Evolutionary conservation across 306 rosid species (phyloP).

Genomic region (Bauhinia variegata): DNA sequence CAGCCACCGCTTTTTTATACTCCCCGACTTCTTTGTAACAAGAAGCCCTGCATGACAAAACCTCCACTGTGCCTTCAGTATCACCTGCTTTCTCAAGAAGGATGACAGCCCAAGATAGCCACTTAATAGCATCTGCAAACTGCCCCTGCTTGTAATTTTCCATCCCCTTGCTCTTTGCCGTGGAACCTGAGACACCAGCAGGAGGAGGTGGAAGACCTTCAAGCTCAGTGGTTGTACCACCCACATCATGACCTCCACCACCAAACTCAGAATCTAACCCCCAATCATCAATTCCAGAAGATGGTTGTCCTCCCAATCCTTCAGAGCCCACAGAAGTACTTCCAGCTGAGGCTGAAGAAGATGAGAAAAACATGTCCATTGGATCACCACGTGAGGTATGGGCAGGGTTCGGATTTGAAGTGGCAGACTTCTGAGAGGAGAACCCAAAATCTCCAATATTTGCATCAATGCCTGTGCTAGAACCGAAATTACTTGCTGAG

Average conservation of each 20-base stretch:
- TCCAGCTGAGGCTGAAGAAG: conserved; percentile 54
- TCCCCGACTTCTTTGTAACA: conserved; percentile 99
- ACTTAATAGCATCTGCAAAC: conserved; percentile 94
- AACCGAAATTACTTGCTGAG: conserved; percentile 44
- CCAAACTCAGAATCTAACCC: conserved; percentile 75
- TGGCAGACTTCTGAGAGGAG: conserved; percentile 32
- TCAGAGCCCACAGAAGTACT: conserved; percentile 33
- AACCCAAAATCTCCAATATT: conserved; percentile 50
- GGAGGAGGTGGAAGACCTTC: conserved; percentile 99
- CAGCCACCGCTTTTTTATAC: conserved; percentile 97
- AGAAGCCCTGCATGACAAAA: conserved; percentile 89
- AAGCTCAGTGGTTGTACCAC: conserved; percentile 85
- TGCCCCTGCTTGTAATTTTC: conserved; percentile 94
- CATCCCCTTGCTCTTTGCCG: conserved; percentile 90
- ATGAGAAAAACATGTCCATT: conserved; percentile 64
- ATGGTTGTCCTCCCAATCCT: conserved; percentile 46
- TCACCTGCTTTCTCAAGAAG: conserved; percentile 82
- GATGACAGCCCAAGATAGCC: conserved; percentile 93
- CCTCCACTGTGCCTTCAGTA: conserved; percentile 53
- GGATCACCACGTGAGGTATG: conserved; percentile 71
- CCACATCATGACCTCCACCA: conserved; percentile 59
- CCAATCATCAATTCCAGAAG: conserved; percentile 78
- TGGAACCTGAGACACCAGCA: conserved; percentile 69
- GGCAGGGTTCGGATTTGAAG: conserved; percentile 43
- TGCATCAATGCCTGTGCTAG: conserved; percentile 35